Percentiles rank a stretch among this genome's conserved stretches.
Conservation (phyloP, 73 alveolate species). For the Symbiodinium pilosum region DNA sequence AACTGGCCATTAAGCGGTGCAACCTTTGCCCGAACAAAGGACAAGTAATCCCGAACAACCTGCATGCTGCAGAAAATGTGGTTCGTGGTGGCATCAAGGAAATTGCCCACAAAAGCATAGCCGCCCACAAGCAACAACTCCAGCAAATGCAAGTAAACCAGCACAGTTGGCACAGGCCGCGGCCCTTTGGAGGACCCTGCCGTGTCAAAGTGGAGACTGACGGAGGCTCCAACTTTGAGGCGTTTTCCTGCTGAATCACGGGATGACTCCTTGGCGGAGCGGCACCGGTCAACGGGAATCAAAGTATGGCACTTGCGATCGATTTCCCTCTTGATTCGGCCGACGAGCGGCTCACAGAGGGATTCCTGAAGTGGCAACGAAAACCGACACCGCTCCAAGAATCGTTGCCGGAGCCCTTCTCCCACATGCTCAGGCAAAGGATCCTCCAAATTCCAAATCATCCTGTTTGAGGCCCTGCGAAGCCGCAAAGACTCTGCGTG, state of each 20-base stretch:
- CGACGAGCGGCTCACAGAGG: not conserved
- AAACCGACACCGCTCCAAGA: not conserved
- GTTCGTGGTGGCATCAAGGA: not conserved
- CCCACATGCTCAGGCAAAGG: not conserved
- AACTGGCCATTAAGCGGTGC: not conserved
- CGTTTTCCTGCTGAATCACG: not conserved
- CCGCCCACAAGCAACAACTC: not conserved
- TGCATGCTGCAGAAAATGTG: not conserved
- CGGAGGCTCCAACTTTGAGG: not conserved
- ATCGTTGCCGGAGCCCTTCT: not conserved
- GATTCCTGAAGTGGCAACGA: not conserved
- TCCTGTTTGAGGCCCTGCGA: not conserved
- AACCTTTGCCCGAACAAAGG: not conserved
- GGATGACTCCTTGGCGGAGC: not conserved
- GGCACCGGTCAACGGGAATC: not conserved
- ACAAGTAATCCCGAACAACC: not conserved
- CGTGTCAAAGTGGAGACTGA: not conserved
- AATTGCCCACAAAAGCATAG: not conserved
- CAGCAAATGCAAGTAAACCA: not conserved
- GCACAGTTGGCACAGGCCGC: not conserved
- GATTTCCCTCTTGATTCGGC: slow-evolving; percentile 7
- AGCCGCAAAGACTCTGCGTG: not conserved
- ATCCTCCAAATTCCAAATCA: not conserved
- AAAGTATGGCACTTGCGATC: not conserved
- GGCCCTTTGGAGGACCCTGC: not conserved